A percentile compares a stretch with the other conserved stretches of the same genome.
phyloP scores from a whole-genome alignment of 169 alveolate species.

The Plasmodium adleri region DNA sequence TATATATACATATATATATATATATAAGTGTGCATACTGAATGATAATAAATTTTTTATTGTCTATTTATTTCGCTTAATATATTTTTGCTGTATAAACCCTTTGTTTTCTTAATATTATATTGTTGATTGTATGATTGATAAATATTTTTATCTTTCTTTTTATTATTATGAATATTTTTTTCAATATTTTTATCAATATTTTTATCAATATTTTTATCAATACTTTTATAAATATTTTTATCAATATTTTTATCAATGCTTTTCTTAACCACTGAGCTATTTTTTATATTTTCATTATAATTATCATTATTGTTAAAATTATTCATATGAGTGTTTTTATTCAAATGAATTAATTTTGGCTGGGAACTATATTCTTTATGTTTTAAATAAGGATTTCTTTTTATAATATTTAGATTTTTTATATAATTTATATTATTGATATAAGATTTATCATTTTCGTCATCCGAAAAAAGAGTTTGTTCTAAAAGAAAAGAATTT shows the following conservation, averaged over 20 bases:
- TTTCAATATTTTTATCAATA: not conserved
- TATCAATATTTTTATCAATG: conserved; percentile 2
- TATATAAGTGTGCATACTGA: too few species aligned
- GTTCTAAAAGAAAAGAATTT: conserved; percentile 29
- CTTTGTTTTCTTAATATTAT: conserved; percentile 35
- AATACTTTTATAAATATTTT: not conserved
- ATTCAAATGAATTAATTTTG: conserved; percentile 25
- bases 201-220: conserved; percentile 10
- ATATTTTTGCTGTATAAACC: conserved; percentile 28
- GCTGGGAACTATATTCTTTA: conserved; percentile 3
- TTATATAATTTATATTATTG: not conserved
- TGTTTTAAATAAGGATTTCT: not conserved
- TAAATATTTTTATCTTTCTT: conserved; percentile 31
- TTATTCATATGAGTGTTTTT: not conserved
- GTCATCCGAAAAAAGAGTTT: conserved; percentile 35
- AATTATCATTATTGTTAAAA: not conserved
- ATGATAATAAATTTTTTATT: not conserved
- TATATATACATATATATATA: too few species aligned
- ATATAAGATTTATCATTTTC: not conserved
- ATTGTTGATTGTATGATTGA: conserved; percentile 47
- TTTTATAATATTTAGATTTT: not conserved
- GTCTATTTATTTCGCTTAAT: conserved; percentile 19
- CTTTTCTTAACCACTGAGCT: conserved; percentile 1
- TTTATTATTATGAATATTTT: not conserved
- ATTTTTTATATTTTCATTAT: not conserved